These are phyloP conservation scores for Polytrichum commune DNA, from an alignment of 225 moss, liverwort and hornwort species.

Conservation along the genomic window DNA sequence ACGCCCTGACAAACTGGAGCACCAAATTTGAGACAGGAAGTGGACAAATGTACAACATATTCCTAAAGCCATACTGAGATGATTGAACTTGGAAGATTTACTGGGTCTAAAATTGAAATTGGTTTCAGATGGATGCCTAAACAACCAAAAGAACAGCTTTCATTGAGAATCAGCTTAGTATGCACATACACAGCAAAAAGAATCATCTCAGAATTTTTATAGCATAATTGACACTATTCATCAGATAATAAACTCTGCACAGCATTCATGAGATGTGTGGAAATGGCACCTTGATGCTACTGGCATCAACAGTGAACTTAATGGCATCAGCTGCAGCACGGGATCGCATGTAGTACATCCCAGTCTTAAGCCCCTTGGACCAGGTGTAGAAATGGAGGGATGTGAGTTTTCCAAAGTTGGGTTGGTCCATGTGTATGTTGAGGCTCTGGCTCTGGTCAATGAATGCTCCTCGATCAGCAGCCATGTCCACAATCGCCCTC, in stretches of 20 bases:
- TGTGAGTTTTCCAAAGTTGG: constrained; percentile 60
- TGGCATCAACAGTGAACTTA: constrained; percentile 79
- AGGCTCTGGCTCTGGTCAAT: constrained; percentile 72
- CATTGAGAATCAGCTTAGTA: too few relatives aligned
- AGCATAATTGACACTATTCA: neutral
- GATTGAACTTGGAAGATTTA: too few relatives aligned
- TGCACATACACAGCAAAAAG: too few relatives aligned
- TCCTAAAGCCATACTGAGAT: too few relatives aligned
- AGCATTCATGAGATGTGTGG: neutral
- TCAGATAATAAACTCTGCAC: neutral
- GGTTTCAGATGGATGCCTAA: too few relatives aligned
- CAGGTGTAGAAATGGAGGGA: constrained; percentile 71
- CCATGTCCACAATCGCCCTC: constrained; percentile 66
- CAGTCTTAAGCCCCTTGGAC: constrained; percentile 90
- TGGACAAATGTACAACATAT: too few relatives aligned
- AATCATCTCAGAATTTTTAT: too few relatives aligned
- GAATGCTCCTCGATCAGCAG: constrained; percentile 57
- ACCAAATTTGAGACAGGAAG: too few relatives aligned
- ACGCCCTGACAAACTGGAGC: neutral
- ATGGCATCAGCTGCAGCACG: constrained; percentile 91
- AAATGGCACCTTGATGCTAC: constrained; percentile 43
- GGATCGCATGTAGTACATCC: constrained; percentile 94
- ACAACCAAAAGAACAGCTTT: too few relatives aligned
- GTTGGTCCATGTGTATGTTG: constrained; percentile 68
- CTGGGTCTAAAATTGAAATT: too few relatives aligned